phyloP scores from a whole-genome alignment of 164 flowering plant genomes.

The Vitis rupestris region DNA sequence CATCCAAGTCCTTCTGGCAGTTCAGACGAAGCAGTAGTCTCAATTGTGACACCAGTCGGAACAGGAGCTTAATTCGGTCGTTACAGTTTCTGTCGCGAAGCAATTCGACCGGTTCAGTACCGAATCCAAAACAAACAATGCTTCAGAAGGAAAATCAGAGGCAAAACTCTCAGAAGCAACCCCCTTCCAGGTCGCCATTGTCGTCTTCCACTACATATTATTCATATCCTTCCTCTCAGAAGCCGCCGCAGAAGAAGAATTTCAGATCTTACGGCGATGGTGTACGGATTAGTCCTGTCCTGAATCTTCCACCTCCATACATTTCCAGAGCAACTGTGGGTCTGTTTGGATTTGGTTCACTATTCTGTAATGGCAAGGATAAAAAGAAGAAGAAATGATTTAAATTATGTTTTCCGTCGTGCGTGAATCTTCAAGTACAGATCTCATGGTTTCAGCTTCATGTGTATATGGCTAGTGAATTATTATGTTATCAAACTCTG shows the following conservation, averaged over 20 bases:
- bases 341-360: conserved; percentile 66
- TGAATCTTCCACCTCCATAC: conserved; percentile 65
- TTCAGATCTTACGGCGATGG: conserved; percentile 43
- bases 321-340: conserved; percentile 49
- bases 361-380: conserved; percentile 61
- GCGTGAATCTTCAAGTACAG: conserved; percentile 4
- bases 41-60: conserved; percentile 37
- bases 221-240: conserved; percentile 18
- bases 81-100: conserved; percentile 60
- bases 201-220: conserved; percentile 10
- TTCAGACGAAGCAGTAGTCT: conserved; percentile 73
- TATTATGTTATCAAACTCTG: conserved; percentile 13
- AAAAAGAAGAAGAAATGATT: conserved; percentile 56
- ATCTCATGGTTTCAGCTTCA: conserved; percentile 11
- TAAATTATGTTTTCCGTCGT: neutral
- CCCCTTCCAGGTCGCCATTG: conserved; percentile 13
- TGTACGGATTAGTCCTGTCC: conserved; percentile 54
- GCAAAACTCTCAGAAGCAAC: conserved; percentile 35
- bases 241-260: conserved; percentile 45
- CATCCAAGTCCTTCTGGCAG: conserved; percentile 59
- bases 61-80: conserved; percentile 42
- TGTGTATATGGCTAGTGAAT: conserved; percentile 2
- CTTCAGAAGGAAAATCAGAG: conserved; percentile 35
- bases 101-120: conserved; percentile 79
- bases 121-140: conserved; percentile 34